Conservation (phyloP, 306 rosid species). For the Hippophae gyantsensis region DNA sequence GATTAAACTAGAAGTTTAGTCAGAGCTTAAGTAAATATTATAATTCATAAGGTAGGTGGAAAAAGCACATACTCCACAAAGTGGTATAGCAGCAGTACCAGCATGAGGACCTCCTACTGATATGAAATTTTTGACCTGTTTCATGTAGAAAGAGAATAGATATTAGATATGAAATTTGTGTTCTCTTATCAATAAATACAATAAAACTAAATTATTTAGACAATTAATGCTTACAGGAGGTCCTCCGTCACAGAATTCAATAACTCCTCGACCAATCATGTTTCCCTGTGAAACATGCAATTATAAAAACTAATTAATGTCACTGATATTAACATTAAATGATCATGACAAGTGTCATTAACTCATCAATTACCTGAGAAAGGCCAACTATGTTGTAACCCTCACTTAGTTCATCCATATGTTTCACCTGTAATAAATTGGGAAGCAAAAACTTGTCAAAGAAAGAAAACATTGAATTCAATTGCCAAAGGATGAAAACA, state of each 20-base stretch:
- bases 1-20: too few species aligned
- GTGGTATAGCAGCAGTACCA: conserved; percentile 65
- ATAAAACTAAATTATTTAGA: conserved; percentile 4
- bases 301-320: not conserved
- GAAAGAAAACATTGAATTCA: conserved; percentile 12
- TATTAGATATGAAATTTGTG: too few species aligned
- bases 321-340: not conserved
- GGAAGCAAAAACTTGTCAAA: conserved; percentile 13
- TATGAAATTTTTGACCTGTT: conserved; percentile 63
- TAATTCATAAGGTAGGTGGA: not conserved
- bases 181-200: too few species aligned
- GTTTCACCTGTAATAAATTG: conserved; percentile 52
- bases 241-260: conserved; percentile 74
- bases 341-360: not conserved
- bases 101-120: conserved; percentile 76
- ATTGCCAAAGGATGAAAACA: conserved; percentile 10
- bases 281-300: conserved; percentile 46
- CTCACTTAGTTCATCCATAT: conserved; percentile 46
- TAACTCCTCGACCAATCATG: conserved; percentile 64
- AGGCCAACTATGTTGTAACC: conserved; percentile 92
- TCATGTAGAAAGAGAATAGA: conserved; percentile 8
- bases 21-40: too few species aligned
- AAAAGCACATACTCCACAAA: conserved; percentile 50
- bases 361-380: conserved; percentile 56
- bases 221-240: conserved; percentile 60